phyloP scores from a whole-genome alignment of 495 filamentous ascomycete species.

The Lasiosphaeriaceae sp. region DNA sequence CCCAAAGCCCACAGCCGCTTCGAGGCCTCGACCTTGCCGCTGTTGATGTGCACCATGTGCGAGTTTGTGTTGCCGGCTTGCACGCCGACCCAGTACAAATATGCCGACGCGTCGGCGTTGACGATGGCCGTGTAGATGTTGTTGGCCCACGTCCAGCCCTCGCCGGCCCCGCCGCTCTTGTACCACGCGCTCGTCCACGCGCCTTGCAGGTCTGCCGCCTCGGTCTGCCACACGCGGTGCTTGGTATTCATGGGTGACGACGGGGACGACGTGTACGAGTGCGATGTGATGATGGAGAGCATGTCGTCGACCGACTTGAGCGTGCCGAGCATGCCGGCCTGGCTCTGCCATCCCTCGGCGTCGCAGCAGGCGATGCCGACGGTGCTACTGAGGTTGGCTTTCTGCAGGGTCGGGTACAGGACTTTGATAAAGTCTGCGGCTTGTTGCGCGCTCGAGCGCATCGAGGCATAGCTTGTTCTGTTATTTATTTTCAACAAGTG shows the following conservation, averaged over 20 bases:
- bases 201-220: slow-evolving; percentile 46
- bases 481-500: too few relatives aligned
- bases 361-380: slow-evolving; percentile 50
- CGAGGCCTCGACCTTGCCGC: slow-evolving; percentile 25
- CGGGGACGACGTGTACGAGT: slow-evolving; percentile 43
- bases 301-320: slow-evolving; percentile 39
- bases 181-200: slow-evolving; percentile 44
- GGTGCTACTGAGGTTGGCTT: slow-evolving; percentile 30
- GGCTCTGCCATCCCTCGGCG: slow-evolving; percentile 43
- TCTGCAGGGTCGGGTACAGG: slow-evolving; percentile 41
- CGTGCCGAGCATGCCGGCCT: slow-evolving; percentile 35
- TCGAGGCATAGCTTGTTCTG: slow-evolving; percentile 41
- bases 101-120: slow-evolving; percentile 41
- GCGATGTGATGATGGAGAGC: slow-evolving; percentile 42
- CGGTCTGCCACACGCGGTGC: slow-evolving; percentile 47
- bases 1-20: slow-evolving; percentile 50
- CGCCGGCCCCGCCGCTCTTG: slow-evolving; percentile 35
- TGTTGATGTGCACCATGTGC: slow-evolving; percentile 38
- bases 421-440: slow-evolving; percentile 52
- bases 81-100: slow-evolving; percentile 52
- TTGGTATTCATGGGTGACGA: slow-evolving; percentile 35
- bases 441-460: slow-evolving; percentile 44
- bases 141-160: slow-evolving; percentile 51
- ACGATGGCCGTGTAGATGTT: slow-evolving; percentile 45
- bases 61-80: slow-evolving; percentile 36